Evolutionary conservation across 176 grass and related monocot species (phyloP).

Genomic region (Eleusine indica): DNA sequence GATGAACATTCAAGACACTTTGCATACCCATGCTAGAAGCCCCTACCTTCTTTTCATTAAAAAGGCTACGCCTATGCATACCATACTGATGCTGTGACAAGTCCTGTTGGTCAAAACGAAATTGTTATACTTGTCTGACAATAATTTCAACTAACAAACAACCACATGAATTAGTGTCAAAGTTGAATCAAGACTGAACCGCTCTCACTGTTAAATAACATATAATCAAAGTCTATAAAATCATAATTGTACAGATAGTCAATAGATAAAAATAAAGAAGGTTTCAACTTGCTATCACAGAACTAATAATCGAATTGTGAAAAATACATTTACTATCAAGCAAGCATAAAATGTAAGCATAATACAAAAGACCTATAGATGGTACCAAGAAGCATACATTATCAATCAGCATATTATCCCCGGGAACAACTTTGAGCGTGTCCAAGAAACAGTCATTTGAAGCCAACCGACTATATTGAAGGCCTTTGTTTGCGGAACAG

Average conservation of each 20-base stretch:
- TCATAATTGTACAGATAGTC: conserved; percentile 11
- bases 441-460: conserved; percentile 35
- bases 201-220: background rate
- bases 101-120: conserved; percentile 45
- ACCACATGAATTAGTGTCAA: background rate
- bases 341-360: background rate
- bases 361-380: conserved; percentile 7
- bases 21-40: conserved; percentile 27
- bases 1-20: conserved; percentile 22
- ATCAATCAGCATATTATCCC: conserved; percentile 36
- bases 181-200: background rate
- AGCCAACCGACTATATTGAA: conserved; percentile 38
- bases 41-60: conserved; percentile 55
- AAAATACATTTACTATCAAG: background rate
- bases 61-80: conserved; percentile 69
- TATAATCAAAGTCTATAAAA: background rate
- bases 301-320: background rate
- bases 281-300: background rate
- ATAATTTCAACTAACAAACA: background rate
- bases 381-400: conserved; percentile 36
- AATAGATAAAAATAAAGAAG: background rate
- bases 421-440: conserved; percentile 32
- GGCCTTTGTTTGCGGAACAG: background rate
- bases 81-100: conserved; percentile 64
- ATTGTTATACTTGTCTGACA: conserved; percentile 17